phyloP scores from a whole-genome alignment of 805 yeast genomes.

The Metschnikowia vanudenii region DNA sequence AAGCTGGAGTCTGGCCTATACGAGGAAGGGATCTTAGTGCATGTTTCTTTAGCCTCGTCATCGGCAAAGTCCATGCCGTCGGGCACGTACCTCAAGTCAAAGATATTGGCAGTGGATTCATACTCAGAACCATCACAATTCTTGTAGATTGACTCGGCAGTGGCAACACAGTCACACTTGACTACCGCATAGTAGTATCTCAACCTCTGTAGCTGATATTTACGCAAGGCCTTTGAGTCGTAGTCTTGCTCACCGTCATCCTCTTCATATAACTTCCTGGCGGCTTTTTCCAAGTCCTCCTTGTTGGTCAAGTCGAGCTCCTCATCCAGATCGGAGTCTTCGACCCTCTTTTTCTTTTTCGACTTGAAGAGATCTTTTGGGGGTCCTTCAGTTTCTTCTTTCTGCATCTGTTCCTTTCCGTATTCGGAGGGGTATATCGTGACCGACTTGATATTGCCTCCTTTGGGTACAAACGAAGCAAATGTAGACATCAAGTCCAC shows the following conservation, averaged over 20 bases:
- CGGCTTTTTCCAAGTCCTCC: constrained; percentile 53
- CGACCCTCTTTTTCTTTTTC: constrained; percentile 37
- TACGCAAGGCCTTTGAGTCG: constrained; percentile 78
- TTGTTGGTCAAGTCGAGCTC: constrained; percentile 48
- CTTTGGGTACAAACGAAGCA: constrained; percentile 75
- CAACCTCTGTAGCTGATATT: constrained; percentile 88
- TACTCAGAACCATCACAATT: constrained; percentile 94
- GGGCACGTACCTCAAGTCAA: constrained; percentile 90
- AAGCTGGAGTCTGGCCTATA: constrained; percentile 76
- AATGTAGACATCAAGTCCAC: constrained; percentile 88
- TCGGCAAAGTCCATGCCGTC: constrained; percentile 84
- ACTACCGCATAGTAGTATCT: constrained; percentile 93
- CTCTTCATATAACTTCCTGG: constrained; percentile 73
- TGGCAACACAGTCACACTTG: constrained; percentile 66
- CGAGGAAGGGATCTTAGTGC: constrained; percentile 67
- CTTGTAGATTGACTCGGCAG: constrained; percentile 75
- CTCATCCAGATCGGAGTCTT: constrained; percentile 31
- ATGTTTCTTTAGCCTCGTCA: constrained; percentile 69
- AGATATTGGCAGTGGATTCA: constrained; percentile 92
- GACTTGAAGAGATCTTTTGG: constrained; percentile 72
- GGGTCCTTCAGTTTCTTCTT: constrained; percentile 91
- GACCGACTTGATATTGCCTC: constrained; percentile 67
- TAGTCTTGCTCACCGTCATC: constrained; percentile 82
- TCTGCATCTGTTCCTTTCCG: constrained; percentile 88
- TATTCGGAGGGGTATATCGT: constrained; percentile 83